Evolutionary conservation across 1,284 basidiomycete species (phyloP), one percentile per base, ranked within the genome.

Genomic region (Fomitopsis pinicola): DNA sequence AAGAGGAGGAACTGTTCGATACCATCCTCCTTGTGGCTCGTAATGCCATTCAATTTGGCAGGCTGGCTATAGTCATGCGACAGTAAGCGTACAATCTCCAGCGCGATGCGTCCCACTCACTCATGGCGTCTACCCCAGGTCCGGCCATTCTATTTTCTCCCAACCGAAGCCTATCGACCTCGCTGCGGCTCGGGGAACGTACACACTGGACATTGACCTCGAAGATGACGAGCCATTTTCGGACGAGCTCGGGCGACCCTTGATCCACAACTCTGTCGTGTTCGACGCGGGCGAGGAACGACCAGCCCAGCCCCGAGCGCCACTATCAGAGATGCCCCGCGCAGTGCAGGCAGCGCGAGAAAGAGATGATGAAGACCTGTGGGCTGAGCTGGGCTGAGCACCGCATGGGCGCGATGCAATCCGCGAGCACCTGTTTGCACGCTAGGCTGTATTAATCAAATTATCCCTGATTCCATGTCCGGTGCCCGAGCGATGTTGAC

Each of bases 91-190:
- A 59, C 28, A 54, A 55, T 50, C 33, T 36, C 28, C 54, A 12
- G 10, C 17, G n/a, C 22, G 44, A 10, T 12, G 38, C 9, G 30
- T 9, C 7, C 26, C 38, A 10, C 48, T 36, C 42, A 38, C 57
- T 54, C 52, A 44, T n/a, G 15, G 12, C 12, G 9, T 2, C 40
- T 22, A 1, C 22, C 22, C n/a, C 68, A 95, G 95, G 77, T 97
- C 94, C 57, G 95, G 95, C 0, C 94, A 96, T 70, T 96, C 94
- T 1, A 92, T 97, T 68, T 94, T 97, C 75, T 88, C 93, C 26
- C 87, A 89, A 55, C 94, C 95, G 7, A 94, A 91, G 69, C 93
- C 94, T 0, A 97, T 98, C 70, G 95, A 97, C 72, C 88, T 97
- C 74, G 77, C 88, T 69, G 82, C 86, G 68, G 77, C 91, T 74